phyloP scores from a whole-genome alignment of 441 rosid species.

The Kokia cookei region DNA sequence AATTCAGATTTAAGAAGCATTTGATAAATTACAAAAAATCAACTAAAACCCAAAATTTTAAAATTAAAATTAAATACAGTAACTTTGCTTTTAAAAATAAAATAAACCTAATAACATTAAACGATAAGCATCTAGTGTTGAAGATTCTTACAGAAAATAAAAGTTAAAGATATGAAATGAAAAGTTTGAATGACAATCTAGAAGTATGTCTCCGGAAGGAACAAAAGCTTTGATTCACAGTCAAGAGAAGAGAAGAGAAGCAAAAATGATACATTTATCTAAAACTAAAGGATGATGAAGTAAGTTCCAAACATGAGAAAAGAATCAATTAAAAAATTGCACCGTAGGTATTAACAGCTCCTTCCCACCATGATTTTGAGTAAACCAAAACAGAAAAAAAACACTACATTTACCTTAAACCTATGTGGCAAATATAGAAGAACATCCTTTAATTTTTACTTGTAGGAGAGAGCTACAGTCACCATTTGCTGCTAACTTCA shows the following conservation, averaged over 20 bases:
- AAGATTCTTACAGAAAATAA: too few relatives aligned
- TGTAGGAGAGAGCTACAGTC: constrained; percentile 44
- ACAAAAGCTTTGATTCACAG: too few relatives aligned
- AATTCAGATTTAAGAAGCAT: too few relatives aligned
- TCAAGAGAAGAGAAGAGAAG: neutral
- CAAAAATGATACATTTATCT: constrained; percentile 10
- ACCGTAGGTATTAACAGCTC: constrained; percentile 43
- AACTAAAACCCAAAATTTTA: too few relatives aligned
- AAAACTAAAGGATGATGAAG: constrained; percentile 9
- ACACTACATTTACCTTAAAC: constrained; percentile 33
- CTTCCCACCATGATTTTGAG: constrained; percentile 43
- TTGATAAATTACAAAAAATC: too few relatives aligned
- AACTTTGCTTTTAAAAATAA: too few relatives aligned
- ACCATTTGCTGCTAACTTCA: constrained; percentile 44
- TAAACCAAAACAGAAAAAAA: neutral
- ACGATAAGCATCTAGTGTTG: too few relatives aligned
- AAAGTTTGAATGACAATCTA: too few relatives aligned
- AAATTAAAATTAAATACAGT: too few relatives aligned
- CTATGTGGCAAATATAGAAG: constrained; percentile 18
- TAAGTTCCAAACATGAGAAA: constrained; percentile 36
- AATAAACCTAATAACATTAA: too few relatives aligned
- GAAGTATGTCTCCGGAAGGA: too few relatives aligned
- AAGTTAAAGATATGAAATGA: too few relatives aligned
- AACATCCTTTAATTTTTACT: neutral
- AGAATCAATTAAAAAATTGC: constrained; percentile 58